Evolutionary conservation across 192 early-diverging fungal genomes (phyloP), one percentile per base, ranked within the genome.

Genomic region (Cladochytrium replicatum): DNA sequence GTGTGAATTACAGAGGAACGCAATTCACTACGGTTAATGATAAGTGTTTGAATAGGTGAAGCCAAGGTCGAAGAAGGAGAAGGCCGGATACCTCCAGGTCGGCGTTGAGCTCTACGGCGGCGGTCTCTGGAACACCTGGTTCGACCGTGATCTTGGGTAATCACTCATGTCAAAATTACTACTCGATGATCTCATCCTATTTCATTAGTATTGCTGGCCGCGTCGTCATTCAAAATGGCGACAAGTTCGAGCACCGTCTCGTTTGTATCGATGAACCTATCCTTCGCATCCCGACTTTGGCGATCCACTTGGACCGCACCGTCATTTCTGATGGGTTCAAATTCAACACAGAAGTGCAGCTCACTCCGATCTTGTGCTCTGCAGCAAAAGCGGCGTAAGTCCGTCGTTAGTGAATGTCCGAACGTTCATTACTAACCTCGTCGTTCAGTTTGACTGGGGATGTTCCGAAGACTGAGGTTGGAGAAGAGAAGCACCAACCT

Each of bases 101-200:
- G 72, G 74, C n/a, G 65, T 71, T 24, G 87, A 92, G 65, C 50
- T 81, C 30, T 97, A 97, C 54, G 93, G 93, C 55, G 93, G 93
- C n/a, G 93, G 90, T n/a, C 66, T 95, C 13, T 97, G 92, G 88
- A 81, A 94, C 64, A 93, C 96, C 24, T 99, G 96, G 96, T 99
- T 99, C 61, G 96, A 99, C 62, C 84, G 96, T 55, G 96, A 99
- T 68, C 69, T 99, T 50, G 82, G 80, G 66, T 68, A 22, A 9
- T 0, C n/a, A 43, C 9, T 31, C 0, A 23, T 43, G 11, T 52
- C 11, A 34, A 23, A 9, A 9, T 52, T 54, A n/a, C n/a, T n/a
- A n/a, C n/a, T n/a, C n/a, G n/a, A n/a, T n/a, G n/a, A n/a, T n/a
- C n/a, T n/a, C n/a, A n/a, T n/a, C n/a, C n/a, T n/a, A n/a, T 19